A percentile compares a stretch with the other conserved stretches of the same genome.
Conservation (phyloP, 805 yeast species). For the Wickerhamiella dianesei region DNA sequence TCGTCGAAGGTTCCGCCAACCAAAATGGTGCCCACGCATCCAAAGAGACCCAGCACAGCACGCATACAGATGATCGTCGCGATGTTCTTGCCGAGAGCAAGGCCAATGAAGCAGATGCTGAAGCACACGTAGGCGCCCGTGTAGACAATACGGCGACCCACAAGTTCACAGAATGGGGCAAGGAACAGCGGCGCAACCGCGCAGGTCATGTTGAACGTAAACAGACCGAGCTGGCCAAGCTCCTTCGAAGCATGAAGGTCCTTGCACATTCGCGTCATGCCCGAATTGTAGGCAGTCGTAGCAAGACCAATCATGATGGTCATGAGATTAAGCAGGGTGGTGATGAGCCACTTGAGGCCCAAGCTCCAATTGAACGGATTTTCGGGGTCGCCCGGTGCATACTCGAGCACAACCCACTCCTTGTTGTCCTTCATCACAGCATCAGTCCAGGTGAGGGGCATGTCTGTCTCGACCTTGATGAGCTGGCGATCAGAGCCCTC, state of each 20-base stretch:
- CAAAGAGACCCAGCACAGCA: constrained; percentile 56
- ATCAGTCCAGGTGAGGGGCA: constrained; percentile 17
- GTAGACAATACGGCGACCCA: constrained; percentile 44
- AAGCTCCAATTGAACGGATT: constrained; percentile 81
- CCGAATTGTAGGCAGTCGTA: constrained; percentile 82
- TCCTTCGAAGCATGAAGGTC: constrained; percentile 54
- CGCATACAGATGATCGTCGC: constrained; percentile 54
- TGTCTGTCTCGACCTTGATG: constrained; percentile 15
- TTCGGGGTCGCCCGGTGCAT: constrained; percentile 81
- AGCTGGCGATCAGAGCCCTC: constrained; percentile 14
- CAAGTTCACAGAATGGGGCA: constrained; percentile 47
- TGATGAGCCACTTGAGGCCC: constrained; percentile 30
- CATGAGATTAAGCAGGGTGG: constrained; percentile 50
- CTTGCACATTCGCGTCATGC: constrained; percentile 48
- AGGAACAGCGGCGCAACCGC: constrained; percentile 49
- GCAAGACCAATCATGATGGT: constrained; percentile 91
- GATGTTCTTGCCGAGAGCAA: constrained; percentile 44
- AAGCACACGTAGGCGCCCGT: constrained; percentile 36
- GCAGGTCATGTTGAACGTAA: constrained; percentile 47
- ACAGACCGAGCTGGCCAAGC: constrained; percentile 44
- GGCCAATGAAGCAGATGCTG: constrained; percentile 27
- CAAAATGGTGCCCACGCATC: constrained; percentile 60
- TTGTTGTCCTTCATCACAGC: constrained; percentile 16
- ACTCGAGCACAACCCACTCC: constrained; percentile 35
- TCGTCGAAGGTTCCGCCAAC: constrained; percentile 72